These are phyloP conservation scores for Climacium dendroides DNA, from an alignment of 225 moss, liverwort and hornwort genomes.

Conservation along the genomic window DNA sequence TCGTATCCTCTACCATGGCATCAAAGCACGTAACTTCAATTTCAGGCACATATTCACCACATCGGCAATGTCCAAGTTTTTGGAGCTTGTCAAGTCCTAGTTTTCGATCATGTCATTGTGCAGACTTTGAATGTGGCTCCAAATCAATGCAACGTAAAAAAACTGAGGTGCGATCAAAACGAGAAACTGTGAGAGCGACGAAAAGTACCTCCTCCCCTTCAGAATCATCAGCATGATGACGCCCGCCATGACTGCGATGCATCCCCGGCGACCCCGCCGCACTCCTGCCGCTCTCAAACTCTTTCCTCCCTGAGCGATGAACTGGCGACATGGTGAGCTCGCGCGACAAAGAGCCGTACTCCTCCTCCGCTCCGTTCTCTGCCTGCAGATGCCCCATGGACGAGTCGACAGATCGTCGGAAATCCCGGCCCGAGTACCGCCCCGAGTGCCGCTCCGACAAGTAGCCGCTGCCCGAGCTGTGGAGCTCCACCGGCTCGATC, in stretches of 20 bases:
- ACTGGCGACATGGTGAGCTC: slow-evolving; percentile 19
- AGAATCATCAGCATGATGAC: neutral
- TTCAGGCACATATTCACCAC: neutral
- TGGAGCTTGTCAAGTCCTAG: neutral
- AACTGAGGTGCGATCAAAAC: neutral
- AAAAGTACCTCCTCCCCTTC: neutral
- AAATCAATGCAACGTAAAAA: neutral
- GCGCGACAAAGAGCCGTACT: neutral
- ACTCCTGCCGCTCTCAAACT: neutral
- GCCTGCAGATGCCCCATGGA: neutral
- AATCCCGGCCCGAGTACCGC: neutral
- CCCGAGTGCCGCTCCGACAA: neutral
- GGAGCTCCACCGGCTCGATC: neutral
- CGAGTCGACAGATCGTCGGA: neutral
- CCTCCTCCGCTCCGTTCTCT: neutral
- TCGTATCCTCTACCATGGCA: neutral
- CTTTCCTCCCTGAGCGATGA: neutral
- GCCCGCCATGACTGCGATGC: neutral
- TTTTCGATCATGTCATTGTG: neutral
- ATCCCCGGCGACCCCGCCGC: neutral
- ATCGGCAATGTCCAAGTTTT: neutral
- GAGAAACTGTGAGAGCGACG: neutral
- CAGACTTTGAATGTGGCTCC: neutral
- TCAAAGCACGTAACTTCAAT: neutral
- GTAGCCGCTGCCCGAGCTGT: slow-evolving; percentile 6